A percentile compares a stretch with the other conserved stretches of the same genome.
phyloP scores from a whole-genome alignment of 1,284 basidiomycete genomes.

The Testicularia cyperi region DNA sequence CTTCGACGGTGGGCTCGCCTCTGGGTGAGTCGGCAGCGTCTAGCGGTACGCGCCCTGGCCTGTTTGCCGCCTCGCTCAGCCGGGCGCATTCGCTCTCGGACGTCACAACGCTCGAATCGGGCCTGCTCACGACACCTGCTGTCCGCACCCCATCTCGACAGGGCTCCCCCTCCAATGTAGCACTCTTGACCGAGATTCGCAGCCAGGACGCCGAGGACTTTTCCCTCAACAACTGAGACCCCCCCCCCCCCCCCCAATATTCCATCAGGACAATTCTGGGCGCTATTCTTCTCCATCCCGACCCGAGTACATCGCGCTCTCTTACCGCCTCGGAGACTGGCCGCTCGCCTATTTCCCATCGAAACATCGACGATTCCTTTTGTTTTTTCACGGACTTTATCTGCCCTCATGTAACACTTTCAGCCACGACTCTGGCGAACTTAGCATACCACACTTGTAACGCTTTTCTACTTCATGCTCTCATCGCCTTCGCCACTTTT shows the following conservation, averaged over 20 bases:
- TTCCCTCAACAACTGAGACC: constrained; percentile 3
- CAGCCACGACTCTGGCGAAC: no score
- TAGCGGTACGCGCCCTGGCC: constrained; percentile 9
- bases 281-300: no score
- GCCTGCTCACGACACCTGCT: constrained; percentile 10
- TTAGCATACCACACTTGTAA: no score
- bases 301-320: no score
- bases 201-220: constrained; percentile 6
- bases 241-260: background rate
- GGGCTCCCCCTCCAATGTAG: constrained; percentile 24
- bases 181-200: constrained; percentile 21
- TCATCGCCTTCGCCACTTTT: no score
- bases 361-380: no score
- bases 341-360: no score
- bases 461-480: no score
- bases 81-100: constrained; percentile 28
- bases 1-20: constrained; percentile 24
- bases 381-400: background rate
- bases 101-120: constrained; percentile 15
- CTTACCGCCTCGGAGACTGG: no score
- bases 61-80: constrained; percentile 28
- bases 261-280: background rate
- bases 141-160: constrained; percentile 22
- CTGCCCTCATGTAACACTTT: background rate
- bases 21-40: no score